Evolutionary conservation across 2,329 filamentous ascomycete species (phyloP), one percentile per base, ranked within the genome.

Genomic region (Pseudofabraea citricarpa): DNA sequence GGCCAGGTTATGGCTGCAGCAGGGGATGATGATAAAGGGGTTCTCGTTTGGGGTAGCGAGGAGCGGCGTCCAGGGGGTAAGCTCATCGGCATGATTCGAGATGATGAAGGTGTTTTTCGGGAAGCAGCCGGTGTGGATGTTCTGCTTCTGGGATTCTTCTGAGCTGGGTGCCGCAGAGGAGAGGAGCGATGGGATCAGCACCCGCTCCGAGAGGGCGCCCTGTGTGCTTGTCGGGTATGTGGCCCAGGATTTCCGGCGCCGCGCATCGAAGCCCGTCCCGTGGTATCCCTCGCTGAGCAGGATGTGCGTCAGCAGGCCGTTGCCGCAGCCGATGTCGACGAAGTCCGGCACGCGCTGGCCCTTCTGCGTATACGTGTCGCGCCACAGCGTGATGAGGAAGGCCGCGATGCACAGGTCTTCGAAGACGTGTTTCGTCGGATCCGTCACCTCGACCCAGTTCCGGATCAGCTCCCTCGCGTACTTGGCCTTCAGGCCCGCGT

Each of bases 1-100:
- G 1, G 82, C 80, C 2, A 98, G 79, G 46, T 85, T 77, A 67
- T 97, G 90, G 51, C 88, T 95, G 68, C 93, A 98, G 69, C 93
- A 98, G 2, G 93, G 93, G 35, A 98, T 95, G 54, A 87, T 86
- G 49, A 98, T 80, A 64, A 96, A 98, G 0, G 90, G 85, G 9
- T 85, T 85, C 2, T 77, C 68, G 0, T 85, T 90, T 2, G 89
- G 69, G 6, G 80, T 78, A 1, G 88, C 90, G 31, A 98, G 77
- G 15, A 97, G 75, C 0, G 93, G 93, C 0, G 93, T 97, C 93
- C 93, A 98, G 1, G 88, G 81, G 0, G 93, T 98, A 12, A 98
- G 75, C 66, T 98, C 90, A 61, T 98, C 93, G 9, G 91, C 91
- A 63, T 98, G 93, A 60, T 98, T 98, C 38, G 90, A 95, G 50